phyloP scores from a whole-genome alignment of 805 yeast species.

The Barnettozyma populi region DNA sequence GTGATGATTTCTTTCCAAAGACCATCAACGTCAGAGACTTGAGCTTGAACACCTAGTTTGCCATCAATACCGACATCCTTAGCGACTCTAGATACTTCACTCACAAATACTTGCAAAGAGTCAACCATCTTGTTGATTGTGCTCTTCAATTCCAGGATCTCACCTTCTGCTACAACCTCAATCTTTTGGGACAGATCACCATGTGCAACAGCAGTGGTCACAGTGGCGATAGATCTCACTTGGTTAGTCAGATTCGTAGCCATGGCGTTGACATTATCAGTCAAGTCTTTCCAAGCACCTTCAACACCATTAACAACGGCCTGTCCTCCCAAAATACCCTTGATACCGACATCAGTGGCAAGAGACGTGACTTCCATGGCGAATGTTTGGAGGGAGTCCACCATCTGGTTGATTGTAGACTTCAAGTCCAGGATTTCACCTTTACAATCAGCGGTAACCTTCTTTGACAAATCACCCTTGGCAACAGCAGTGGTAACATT shows the following conservation, averaged over 20 bases:
- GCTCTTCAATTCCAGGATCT: slow-evolving; percentile 75
- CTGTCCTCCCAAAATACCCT: slow-evolving; percentile 88
- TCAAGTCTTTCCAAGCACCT: slow-evolving; percentile 88
- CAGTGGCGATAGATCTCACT: slow-evolving; percentile 89
- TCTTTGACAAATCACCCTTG: slow-evolving; percentile 79
- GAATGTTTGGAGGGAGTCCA: slow-evolving; percentile 81
- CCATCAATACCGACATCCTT: slow-evolving; percentile 93
- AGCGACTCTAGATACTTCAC: slow-evolving; percentile 86
- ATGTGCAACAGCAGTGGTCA: slow-evolving; percentile 90
- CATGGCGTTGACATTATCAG: slow-evolving; percentile 89
- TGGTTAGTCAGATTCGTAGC: slow-evolving; percentile 87
- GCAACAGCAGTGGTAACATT: slow-evolving; percentile 86
- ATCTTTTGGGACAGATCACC: slow-evolving; percentile 88
- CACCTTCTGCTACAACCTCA: slow-evolving; percentile 88
- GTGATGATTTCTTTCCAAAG: slow-evolving; percentile 89
- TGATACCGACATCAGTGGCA: slow-evolving; percentile 90
- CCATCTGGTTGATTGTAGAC: slow-evolving; percentile 87
- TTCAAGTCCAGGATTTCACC: slow-evolving; percentile 85
- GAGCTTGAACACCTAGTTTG: slow-evolving; percentile 88
- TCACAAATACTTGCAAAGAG: slow-evolving; percentile 78
- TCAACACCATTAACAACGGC: slow-evolving; percentile 89
- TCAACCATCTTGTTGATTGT: slow-evolving; percentile 94
- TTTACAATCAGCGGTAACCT: slow-evolving; percentile 85
- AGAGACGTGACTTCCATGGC: slow-evolving; percentile 86
- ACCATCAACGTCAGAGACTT: slow-evolving; percentile 86